These are phyloP conservation scores for Beauveria bassiana DNA, from an alignment of 2,329 filamentous ascomycete species.

Conservation along the genomic window DNA sequence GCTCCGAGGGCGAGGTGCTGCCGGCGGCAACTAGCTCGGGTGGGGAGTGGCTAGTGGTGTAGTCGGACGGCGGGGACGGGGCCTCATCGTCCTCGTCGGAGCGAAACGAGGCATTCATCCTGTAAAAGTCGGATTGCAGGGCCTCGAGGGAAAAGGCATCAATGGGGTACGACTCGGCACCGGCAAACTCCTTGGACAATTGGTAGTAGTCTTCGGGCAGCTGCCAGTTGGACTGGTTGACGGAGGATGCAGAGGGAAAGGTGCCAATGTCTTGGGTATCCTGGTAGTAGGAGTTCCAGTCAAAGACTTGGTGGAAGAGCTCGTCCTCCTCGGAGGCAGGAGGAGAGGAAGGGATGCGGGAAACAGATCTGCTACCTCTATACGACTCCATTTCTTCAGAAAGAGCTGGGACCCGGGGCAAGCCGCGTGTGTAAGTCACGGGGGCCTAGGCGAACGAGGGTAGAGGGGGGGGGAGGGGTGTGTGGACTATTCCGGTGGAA, in stretches of 20 bases:
- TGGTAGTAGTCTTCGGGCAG: slow-evolving; percentile 19
- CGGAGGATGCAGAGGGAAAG: not conserved
- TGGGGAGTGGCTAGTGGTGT: slow-evolving; percentile 28
- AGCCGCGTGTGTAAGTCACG: slow-evolving; percentile 31
- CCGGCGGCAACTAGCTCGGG: slow-evolving; percentile 30
- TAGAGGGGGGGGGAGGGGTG: not conserved
- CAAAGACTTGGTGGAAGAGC: slow-evolving; percentile 30
- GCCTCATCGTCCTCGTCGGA: slow-evolving; percentile 24
- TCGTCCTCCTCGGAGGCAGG: slow-evolving; percentile 25
- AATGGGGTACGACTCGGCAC: slow-evolving; percentile 28
- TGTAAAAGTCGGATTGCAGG: slow-evolving; percentile 24
- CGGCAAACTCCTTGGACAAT: slow-evolving; percentile 27
- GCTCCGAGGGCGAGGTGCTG: slow-evolving; percentile 33
- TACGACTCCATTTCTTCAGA: slow-evolving; percentile 18
- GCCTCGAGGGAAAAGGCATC: slow-evolving; percentile 26
- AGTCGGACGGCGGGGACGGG: slow-evolving; percentile 24
- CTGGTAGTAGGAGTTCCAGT: slow-evolving; percentile 28
- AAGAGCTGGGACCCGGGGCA: slow-evolving; percentile 14
- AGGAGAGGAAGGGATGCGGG: slow-evolving; percentile 22
- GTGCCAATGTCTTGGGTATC: slow-evolving; percentile 2
- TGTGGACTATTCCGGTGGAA: slow-evolving; percentile 29
- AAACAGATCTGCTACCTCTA: slow-evolving; percentile 3
- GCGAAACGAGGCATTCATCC: slow-evolving; percentile 27
- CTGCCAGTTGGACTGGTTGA: slow-evolving; percentile 19
- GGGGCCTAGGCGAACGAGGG: slow-evolving; percentile 9